These are phyloP conservation scores for Aeschynomene evenia DNA, from an alignment of 306 rosid genomes.

Conservation along the genomic window DNA sequence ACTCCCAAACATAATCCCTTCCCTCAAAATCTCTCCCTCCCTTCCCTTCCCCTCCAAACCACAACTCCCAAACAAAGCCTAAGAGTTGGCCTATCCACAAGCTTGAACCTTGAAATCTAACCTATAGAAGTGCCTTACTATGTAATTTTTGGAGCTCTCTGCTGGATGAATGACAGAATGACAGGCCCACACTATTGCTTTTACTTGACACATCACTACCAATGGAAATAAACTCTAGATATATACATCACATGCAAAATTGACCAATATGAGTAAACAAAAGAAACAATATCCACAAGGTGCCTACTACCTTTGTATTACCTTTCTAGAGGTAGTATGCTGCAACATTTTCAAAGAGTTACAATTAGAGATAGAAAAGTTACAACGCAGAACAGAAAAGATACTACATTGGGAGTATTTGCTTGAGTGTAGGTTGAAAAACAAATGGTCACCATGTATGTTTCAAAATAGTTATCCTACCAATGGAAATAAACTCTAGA, in stretches of 20 bases:
- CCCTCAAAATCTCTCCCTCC: too few relatives aligned
- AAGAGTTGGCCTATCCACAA: too few relatives aligned
- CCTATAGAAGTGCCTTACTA: too few relatives aligned
- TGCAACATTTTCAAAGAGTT: too few relatives aligned
- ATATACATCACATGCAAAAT: conserved; percentile 33
- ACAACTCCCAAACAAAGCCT: too few relatives aligned
- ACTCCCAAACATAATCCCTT: too few relatives aligned
- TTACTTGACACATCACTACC: conserved; percentile 72
- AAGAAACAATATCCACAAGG: conserved; percentile 5
- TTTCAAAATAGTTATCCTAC: conserved; percentile 24
- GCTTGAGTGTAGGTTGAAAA: background rate
- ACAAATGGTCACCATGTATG: background rate
- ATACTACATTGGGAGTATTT: background rate
- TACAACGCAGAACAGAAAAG: background rate
- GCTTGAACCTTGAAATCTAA: too few relatives aligned
- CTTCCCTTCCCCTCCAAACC: too few relatives aligned
- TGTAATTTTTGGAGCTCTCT: too few relatives aligned
- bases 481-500: conserved; percentile 89
- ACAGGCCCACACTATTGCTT: conserved; percentile 53
- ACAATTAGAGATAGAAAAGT: background rate
- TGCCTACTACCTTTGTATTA: background rate
- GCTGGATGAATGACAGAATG: background rate
- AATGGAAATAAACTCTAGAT: conserved; percentile 86
- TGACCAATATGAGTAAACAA: background rate
- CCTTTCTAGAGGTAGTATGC: background rate